phyloP scores from a whole-genome alignment of 257 asterid species.

The Plantago elongata region DNA sequence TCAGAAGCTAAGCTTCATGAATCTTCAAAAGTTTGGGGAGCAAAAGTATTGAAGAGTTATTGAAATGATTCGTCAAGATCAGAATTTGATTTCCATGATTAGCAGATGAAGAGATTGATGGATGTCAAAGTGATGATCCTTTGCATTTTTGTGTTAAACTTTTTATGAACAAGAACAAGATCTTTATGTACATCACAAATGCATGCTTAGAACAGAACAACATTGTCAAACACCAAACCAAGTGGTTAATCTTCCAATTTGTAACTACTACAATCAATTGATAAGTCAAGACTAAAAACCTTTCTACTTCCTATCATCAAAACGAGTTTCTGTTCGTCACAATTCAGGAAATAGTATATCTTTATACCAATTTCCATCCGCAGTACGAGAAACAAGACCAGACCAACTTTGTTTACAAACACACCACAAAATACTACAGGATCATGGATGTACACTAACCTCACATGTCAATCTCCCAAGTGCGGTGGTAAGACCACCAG shows the following conservation, averaged over 20 bases:
- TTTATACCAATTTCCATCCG: slow-evolving; percentile 2
- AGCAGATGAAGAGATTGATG: too few relatives aligned
- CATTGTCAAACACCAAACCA: too few relatives aligned
- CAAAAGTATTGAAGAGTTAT: background rate
- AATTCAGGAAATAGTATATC: slow-evolving; percentile 7
- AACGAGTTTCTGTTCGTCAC: background rate
- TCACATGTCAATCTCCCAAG: background rate
- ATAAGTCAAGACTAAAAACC: too few relatives aligned
- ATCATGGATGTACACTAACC: slow-evolving; percentile 23
- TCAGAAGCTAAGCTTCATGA: background rate
- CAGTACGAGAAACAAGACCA: background rate
- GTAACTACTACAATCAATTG: too few relatives aligned
- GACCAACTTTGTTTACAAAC: background rate
- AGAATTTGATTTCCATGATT: too few relatives aligned
- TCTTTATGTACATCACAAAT: too few relatives aligned
- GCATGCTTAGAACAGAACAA: too few relatives aligned
- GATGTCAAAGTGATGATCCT: too few relatives aligned
- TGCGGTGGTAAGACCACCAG: background rate
- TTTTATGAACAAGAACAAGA: too few relatives aligned
- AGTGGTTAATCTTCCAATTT: too few relatives aligned
- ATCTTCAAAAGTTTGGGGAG: background rate
- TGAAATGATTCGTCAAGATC: too few relatives aligned
- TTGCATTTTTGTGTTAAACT: too few relatives aligned
- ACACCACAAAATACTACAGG: background rate
- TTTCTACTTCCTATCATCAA: background rate